Evolutionary conservation across 257 asterid genomes (phyloP), one percentile per base, ranked within the genome.

Genomic region (Petrea volubilis): DNA sequence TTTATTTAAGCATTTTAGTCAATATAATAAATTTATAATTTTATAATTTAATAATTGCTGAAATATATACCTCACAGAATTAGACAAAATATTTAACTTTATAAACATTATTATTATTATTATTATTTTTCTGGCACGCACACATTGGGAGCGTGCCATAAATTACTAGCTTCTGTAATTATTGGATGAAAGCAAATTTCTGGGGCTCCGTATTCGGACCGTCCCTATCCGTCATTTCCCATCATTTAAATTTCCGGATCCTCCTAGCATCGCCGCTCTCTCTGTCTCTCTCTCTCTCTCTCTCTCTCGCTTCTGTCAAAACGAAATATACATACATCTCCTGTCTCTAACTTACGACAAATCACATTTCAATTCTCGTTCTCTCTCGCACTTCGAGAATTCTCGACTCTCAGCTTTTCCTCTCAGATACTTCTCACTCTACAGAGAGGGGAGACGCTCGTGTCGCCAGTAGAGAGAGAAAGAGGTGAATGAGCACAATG

Each of bases 221-320:
- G 44, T 47, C 69, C 83, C 67, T 74, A 55, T 50, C 40, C 65
- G 75, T 79, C 78, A 71, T 60, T 61, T 75, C 90, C 74, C 76
- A 43, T 52, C 64, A 78, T 86, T 89, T 88, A 89, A 86, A 78
- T 74, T 78, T 76, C 74, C 81, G 86, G 82, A 77, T 83, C 85
- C 80, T 68, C 72, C 77, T 67, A 46, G 63, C 40, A 75, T 56
- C 78, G 27, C 74, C 77, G 29, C 78, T 53, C 74, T 36, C 80
- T 27, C 73, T 61, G n/a, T n/a, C 69, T 27, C 40, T 40, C 74
- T 23, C 59, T 46, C 43, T 72, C 75, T 62, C 72, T 67, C 81
- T 56, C 83, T 14, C 71, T 33, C 52, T 34, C 72, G 43, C 55
- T 60, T 3, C 73, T 68, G 75, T 18, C 74, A 67, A 62, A 67